Base-by-base conservation (phyloP, 169 alveolate genomes). In the Plasmodium sp. region DNA sequence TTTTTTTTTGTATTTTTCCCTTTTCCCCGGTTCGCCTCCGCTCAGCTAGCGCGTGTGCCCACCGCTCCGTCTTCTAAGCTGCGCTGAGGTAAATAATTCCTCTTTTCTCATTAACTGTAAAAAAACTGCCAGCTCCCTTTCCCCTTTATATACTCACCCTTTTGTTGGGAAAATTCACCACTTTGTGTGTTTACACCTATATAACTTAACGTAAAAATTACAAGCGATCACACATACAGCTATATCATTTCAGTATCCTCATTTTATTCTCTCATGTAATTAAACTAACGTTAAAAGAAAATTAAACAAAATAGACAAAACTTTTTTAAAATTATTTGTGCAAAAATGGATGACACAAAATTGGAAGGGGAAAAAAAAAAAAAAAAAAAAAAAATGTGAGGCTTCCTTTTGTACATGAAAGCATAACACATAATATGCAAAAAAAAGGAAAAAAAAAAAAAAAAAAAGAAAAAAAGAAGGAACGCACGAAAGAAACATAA, bases 291-390 rank as follows among this genome's bases (percentile, higher is more conserved):
- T 5, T 33, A 56, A 82, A 56, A 27, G 43, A 31, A 54, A 31
- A 54, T 6, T 48, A 48, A 34, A n/a, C 67, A 48, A 82, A 58
- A 82, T 82, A 82, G 91, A 82, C 91, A 82, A 82, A 82, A 56
- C 12, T 34, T 56, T 82, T 82, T 33, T 34, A 82, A 58, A 82
- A 39, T 34, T 54, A 43, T 9, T 56, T 56, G 80, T 58, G 91
- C 91, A 82, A 82, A 54, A 51, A 81, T 81, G 79, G 31, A 39
- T 36, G 48, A 54, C 27, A 82, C 48, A 82, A 82, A 82, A 51
- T 51, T 51, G 62, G 7, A 22, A 51, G 62, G 62, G 18, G 10
- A 12, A 82, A 54, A 82, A 82, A 82, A 82, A 75, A 75, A 75
- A 36, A 75, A n/a, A n/a, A 36, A 74, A 36, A 74, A 36, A 74